Evolutionary conservation across 208 protist species (phyloP).

Genomic region (Wallacemonas collosoma): DNA sequence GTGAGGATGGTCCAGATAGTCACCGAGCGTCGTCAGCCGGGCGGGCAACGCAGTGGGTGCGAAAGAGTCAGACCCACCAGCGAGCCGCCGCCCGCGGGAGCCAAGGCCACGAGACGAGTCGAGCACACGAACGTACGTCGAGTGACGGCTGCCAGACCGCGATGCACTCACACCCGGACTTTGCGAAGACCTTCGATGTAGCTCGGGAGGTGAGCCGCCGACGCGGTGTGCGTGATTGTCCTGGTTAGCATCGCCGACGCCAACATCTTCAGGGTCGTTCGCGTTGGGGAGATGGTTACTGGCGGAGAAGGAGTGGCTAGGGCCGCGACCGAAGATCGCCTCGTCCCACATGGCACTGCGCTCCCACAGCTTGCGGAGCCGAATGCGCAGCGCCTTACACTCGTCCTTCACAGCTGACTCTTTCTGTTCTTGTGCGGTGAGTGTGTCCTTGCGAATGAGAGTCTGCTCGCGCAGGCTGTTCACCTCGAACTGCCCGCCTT

Average conservation of each 20-base stretch:
- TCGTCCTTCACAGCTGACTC: slow-evolving; percentile 56
- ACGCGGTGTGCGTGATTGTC: not conserved
- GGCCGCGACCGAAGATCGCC: slow-evolving; percentile 34
- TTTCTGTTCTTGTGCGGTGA: slow-evolving; percentile 72
- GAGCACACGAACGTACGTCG: not conserved
- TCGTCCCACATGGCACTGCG: slow-evolving; percentile 57
- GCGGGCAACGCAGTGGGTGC: not conserved
- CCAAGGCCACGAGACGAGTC: not conserved
- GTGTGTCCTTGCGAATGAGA: slow-evolving; percentile 64
- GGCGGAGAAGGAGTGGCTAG: not conserved
- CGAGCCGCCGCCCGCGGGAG: not conserved
- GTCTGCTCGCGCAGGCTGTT: slow-evolving; percentile 75
- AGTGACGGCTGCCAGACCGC: not conserved
- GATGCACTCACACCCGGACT: not conserved
- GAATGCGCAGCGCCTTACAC: slow-evolving; percentile 31
- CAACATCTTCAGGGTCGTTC: not conserved
- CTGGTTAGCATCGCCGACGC: not conserved
- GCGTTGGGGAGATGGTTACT: not conserved
- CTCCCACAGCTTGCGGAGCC: slow-evolving; percentile 33
- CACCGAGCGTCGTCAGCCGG: not conserved
- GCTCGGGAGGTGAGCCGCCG: not conserved
- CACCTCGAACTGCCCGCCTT: slow-evolving; percentile 61
- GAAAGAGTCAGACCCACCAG: too few relatives aligned
- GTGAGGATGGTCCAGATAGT: not conserved
- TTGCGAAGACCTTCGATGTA: not conserved